phyloP scores from a whole-genome alignment of 345 rosid genomes.

The Eucalyptus caleyi region DNA sequence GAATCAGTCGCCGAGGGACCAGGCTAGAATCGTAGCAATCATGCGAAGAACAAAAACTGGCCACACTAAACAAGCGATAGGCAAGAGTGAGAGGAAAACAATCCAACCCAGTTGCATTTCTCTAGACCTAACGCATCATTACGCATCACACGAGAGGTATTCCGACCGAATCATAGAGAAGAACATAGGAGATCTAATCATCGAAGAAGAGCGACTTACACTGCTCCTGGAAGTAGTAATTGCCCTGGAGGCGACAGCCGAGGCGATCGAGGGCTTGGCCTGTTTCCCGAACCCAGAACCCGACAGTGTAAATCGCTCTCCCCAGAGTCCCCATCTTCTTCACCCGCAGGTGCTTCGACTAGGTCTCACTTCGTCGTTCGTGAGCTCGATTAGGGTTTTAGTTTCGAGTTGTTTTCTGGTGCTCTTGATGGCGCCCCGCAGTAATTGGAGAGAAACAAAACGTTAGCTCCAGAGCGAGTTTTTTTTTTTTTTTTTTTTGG shows the following conservation, averaged over 20 bases:
- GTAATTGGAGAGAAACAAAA: not conserved
- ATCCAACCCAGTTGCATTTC: not conserved
- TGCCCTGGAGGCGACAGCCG: conserved; percentile 90
- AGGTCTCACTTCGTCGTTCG: not conserved
- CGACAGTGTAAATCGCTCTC: conserved; percentile 72
- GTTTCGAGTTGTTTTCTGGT: not conserved
- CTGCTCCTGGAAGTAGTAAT: conserved; percentile 67
- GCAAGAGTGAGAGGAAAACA: not conserved
- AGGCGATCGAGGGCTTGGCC: conserved; percentile 95
- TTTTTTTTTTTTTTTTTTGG: no score
- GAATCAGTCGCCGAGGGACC: not conserved
- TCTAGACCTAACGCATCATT: not conserved
- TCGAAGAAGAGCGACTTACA: conserved; percentile 22
- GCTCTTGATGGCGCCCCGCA: not conserved
- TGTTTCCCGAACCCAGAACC: conserved; percentile 95
- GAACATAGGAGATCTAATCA: not conserved
- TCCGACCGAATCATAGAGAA: not conserved
- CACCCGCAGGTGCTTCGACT: not conserved
- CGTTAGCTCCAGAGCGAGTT: not conserved
- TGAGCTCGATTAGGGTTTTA: not conserved
- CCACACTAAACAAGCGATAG: not conserved
- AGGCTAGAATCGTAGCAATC: not conserved
- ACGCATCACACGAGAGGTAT: not conserved
- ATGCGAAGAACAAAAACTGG: not conserved
- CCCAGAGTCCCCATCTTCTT: conserved; percentile 78